Evolutionary conservation across 768 basidiomycete genomes (phyloP).

Genomic region (Leccinum variicolor): DNA sequence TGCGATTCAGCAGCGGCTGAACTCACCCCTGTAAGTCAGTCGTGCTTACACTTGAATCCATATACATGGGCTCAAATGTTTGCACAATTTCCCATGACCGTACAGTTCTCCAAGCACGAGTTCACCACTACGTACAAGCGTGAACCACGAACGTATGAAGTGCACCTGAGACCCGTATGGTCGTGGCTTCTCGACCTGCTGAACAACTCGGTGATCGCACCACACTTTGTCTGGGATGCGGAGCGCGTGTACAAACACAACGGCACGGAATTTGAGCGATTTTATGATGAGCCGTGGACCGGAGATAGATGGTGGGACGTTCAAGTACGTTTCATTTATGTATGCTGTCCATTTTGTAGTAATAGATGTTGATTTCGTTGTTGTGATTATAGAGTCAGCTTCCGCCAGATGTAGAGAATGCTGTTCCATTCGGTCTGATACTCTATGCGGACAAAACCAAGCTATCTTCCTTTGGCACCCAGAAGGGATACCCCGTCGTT

Average conservation of each 20-base stretch:
- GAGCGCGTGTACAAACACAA: not conserved
- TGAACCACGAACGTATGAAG: not conserved
- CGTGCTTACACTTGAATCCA: too few relatives aligned
- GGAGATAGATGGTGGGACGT: constrained; percentile 7
- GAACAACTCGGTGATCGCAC: not conserved
- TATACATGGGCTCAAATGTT: not conserved
- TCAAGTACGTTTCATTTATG: not conserved
- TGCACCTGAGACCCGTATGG: not conserved
- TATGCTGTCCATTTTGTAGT: too few relatives aligned
- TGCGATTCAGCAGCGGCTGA: not conserved
- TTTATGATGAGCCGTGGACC: constrained; percentile 10
- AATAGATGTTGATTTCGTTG: too few relatives aligned
- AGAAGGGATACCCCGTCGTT: constrained; percentile 38
- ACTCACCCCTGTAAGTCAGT: constrained; percentile 7
- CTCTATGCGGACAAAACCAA: constrained; percentile 42
- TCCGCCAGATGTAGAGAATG: constrained; percentile 20
- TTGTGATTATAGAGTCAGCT: constrained; percentile 3
- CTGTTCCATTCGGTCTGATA: constrained; percentile 26
- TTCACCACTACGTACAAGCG: constrained; percentile 2
- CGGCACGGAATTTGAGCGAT: not conserved
- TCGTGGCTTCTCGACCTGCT: constrained; percentile 5
- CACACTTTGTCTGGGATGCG: constrained; percentile 21
- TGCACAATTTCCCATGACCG: too few relatives aligned
- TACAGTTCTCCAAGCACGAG: constrained; percentile 1
- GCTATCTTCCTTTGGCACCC: constrained; percentile 36